Base-by-base conservation (phyloP, 306 rosid genomes). In the Glycine soja region DNA sequence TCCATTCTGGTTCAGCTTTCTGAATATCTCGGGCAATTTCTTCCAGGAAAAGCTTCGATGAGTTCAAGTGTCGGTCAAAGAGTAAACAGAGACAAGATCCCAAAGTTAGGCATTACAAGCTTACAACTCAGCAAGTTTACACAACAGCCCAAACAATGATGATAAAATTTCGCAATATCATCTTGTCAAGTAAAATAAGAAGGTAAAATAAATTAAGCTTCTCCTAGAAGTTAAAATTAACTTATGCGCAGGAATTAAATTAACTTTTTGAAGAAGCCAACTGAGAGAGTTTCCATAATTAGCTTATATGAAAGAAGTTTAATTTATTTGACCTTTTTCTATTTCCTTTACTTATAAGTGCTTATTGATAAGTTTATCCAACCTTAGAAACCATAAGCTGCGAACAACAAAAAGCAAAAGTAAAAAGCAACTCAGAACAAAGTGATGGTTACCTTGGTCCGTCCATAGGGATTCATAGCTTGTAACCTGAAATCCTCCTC, bases 391-490 rank as follows among this genome's bases (percentile, higher is more conserved):
- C 16, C 2, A 34, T 6, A 64, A 64, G 46, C 10, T 34, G 16
- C 15, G 56, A 77, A 63, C 38, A 32, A 32, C 7, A 8, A 8
- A 71, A 40, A 53, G 24, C 72, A 56, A 54, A 11, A 11, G 16
- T 69, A 12, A 10, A 77, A 58, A 24, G 51, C 10, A 64, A 47
- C 4, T 9, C 14, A 50, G 16, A 45, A 62, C 61, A 54, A 53
- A 48, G n/a, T 36, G 24, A 68, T 11, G 13, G 32, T 5, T 87
- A 93, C 98, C 98, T 91, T 91, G 48, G 98, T 93, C 74, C 95
- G 84, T 10, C 99, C 99, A 77, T 95, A 95, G n/a, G 98, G 98
- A 89, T 89, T 95, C 90, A 90, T 66, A 47, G 97, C 94, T 11
- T 87, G 88, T 70, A 91, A 84, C 34, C 81, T 66, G 72, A 87